These are phyloP conservation scores for Cryptosporidium sp. DNA, from an alignment of 169 alveolate genomes.

Conservation along the genomic window DNA sequence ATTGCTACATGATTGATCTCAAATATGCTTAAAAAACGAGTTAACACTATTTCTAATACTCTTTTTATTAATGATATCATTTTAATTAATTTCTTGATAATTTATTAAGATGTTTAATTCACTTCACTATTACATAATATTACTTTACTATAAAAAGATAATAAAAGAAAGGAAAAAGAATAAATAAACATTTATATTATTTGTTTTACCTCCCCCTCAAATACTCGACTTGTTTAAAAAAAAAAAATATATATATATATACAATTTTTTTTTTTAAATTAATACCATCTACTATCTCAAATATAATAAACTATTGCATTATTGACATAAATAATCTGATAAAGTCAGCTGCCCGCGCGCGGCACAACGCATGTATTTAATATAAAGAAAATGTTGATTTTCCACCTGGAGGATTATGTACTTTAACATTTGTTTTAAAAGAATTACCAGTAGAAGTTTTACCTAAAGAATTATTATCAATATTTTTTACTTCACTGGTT, in stretches of 20 bases:
- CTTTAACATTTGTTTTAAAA: conserved; percentile 41
- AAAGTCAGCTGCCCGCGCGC: conserved; percentile 6
- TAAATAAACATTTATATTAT: too few species aligned
- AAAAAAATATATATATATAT: neutral
- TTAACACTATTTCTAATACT: neutral
- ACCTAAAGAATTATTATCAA: neutral
- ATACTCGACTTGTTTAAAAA: neutral
- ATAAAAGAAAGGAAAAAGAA: too few species aligned
- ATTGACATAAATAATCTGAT: neutral
- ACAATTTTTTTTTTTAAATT: neutral
- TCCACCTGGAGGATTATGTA: conserved; percentile 74
- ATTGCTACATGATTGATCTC: conserved; percentile 83
- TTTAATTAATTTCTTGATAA: neutral
- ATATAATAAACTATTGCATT: neutral
- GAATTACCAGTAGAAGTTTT: neutral
- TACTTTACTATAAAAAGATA: too few species aligned
- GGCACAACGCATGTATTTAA: neutral
- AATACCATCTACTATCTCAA: neutral
- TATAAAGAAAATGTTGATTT: conserved; percentile 50
- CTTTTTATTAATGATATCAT: neutral
- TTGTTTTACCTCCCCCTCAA: neutral
- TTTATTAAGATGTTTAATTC: neutral
- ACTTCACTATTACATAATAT: neutral
- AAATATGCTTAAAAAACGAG: conserved; percentile 17
- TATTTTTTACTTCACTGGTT: neutral